Evolutionary conservation across 495 filamentous ascomycete species (phyloP), one percentile per base, ranked within the genome.

Genomic region (Penicillium maclennaniae): DNA sequence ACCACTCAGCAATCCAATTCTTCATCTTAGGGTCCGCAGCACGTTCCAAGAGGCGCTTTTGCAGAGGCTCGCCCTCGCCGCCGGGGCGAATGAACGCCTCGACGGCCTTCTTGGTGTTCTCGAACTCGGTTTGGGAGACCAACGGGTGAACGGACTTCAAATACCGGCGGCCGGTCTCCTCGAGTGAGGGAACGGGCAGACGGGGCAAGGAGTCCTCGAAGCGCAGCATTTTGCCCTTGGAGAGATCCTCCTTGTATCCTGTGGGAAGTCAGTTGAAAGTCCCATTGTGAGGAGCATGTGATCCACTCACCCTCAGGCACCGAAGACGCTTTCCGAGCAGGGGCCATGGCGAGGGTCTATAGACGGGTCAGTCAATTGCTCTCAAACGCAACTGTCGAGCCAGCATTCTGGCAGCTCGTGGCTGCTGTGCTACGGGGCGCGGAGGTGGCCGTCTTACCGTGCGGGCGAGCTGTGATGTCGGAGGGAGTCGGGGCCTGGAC

Each of bases 1-100:
- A 99, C 95, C 95, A 99, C 61, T 97, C 92, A 54, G 83, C 81
- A 16, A 99, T 68, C 95, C 95, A 99, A 76, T 97, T 99, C 72
- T 88, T 89, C 70, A 79, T 70, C 54, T 89, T 85, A 43, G 95
- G 88, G 61, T 96, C 82, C 49, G 90, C 88, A 34, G 89, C 83
- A 49, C 87, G 84, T 39, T 88, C 90, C 44, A 89, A 59, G 59
- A 99, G 75, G 60, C 92, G 84, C 69, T 96, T 86, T 76, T 99
- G 95, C 31, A 99, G 82, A 59, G 83, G 78, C 69, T 89, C 83
- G 46, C 92, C 95, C 49, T 85, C 75, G 20, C 91, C 90, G 31
- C 88, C 88, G 25, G 91, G 87, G 47, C 83, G 81, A 53, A 92
- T 75, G 70, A 97, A 96, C 10, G 86, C 88, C 51, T 87, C 78